phyloP scores from a whole-genome alignment of 495 filamentous ascomycete species.

The Penicilliopsis zonata region DNA sequence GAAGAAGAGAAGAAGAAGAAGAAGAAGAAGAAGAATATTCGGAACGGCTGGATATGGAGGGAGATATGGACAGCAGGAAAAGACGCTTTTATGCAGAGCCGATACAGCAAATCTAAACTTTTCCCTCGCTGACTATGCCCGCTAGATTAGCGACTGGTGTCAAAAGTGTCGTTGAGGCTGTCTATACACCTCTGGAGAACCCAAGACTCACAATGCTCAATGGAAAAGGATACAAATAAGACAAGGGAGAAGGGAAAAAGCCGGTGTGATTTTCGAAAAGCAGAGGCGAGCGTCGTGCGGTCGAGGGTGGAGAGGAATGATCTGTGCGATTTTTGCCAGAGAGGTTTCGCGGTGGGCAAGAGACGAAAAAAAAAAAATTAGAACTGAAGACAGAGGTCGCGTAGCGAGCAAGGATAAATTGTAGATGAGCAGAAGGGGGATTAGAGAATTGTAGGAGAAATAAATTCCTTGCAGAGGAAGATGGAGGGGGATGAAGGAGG shows the following conservation, averaged over 20 bases:
- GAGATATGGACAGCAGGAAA: background rate
- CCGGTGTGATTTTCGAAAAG: no score
- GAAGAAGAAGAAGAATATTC: conserved; percentile 8
- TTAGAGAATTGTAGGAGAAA: conserved; percentile 1
- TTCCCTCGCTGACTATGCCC: conserved; percentile 9
- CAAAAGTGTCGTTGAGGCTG: conserved; percentile 2
- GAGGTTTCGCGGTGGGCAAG: background rate
- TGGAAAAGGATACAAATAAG: conserved; percentile 13
- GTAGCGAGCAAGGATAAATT: no score
- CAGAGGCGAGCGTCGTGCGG: no score
- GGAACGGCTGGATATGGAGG: conserved; percentile 1
- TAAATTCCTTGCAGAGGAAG: background rate
- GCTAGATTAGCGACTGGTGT: no score
- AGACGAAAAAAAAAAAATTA: background rate
- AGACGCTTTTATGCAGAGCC: conserved; percentile 1
- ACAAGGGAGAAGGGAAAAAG: conserved; percentile 6
- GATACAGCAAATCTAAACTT: conserved; percentile 6
- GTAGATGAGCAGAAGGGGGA: conserved; percentile 6
- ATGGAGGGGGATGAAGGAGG: background rate
- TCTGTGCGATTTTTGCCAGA: conserved; percentile 16
- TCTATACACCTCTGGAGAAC: conserved; percentile 2
- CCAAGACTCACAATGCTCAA: conserved; percentile 25
- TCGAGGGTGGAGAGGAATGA: conserved; percentile 5
- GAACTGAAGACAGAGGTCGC: conserved; percentile 4
- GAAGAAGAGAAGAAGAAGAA: conserved; percentile 4